Conservation (phyloP, 148 eudicot species). For the Beta vulgaris region DNA sequence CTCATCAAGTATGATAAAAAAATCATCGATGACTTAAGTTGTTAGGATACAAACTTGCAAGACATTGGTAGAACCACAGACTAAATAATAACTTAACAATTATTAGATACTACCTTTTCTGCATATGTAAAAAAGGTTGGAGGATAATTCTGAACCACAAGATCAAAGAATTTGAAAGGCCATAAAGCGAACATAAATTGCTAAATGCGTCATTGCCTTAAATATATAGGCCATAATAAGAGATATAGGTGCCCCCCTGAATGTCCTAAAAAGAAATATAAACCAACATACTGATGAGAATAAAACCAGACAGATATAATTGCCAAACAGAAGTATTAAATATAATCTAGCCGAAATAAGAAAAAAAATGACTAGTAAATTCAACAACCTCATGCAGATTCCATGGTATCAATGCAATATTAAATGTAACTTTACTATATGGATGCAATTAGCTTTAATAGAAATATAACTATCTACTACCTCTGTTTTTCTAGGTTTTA, state of each 20-base stretch:
- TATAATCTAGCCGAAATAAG: not conserved
- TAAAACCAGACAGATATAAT: slow-evolving; percentile 1
- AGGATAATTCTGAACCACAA: slow-evolving; percentile 69
- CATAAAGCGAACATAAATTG: slow-evolving; percentile 82
- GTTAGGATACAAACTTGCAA: too few relatives aligned
- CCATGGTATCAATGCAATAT: too few relatives aligned
- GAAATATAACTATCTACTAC: too few relatives aligned
- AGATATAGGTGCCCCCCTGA: slow-evolving; percentile 74
- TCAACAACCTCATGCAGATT: not conserved
- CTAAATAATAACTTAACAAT: too few relatives aligned
- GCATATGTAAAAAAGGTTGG: slow-evolving; percentile 63
- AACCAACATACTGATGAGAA: slow-evolving; percentile 13
- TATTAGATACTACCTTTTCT: slow-evolving; percentile 58
- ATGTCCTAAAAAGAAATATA: slow-evolving; percentile 45
- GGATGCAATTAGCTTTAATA: too few relatives aligned
- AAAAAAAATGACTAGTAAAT: not conserved
- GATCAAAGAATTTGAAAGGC: slow-evolving; percentile 87
- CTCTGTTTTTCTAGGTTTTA: too few relatives aligned
- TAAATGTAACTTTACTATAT: too few relatives aligned
- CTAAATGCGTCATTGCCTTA: slow-evolving; percentile 86
- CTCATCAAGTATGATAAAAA: too few relatives aligned
- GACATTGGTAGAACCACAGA: too few relatives aligned
- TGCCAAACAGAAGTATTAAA: slow-evolving; percentile 12
- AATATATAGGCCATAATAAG: slow-evolving; percentile 82
- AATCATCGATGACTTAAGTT: too few relatives aligned